phyloP scores from a whole-genome alignment of 1,284 basidiomycete species.

The Rhodotorula sp. region DNA sequence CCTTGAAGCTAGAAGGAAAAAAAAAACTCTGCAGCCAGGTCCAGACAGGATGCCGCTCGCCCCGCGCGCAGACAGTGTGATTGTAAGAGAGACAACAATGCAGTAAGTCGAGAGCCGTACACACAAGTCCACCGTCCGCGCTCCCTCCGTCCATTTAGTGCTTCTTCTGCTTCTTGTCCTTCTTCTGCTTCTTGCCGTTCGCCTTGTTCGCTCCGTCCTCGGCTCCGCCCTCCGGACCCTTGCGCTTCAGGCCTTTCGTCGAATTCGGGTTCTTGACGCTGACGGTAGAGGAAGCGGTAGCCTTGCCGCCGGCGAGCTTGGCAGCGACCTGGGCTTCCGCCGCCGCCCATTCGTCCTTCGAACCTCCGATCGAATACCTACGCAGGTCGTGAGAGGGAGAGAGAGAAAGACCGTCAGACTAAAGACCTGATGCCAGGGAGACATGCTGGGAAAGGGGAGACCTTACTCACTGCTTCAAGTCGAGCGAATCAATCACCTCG shows the following conservation, averaged over 20 bases:
- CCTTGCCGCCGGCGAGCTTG: constrained; percentile 48
- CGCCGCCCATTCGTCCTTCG: constrained; percentile 60
- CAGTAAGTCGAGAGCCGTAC: not conserved
- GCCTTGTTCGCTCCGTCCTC: constrained; percentile 48
- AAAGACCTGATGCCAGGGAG: not conserved
- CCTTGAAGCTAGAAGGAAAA: no score
- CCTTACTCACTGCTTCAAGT: constrained; percentile 72
- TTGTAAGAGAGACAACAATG: not conserved
- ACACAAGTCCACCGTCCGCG: not conserved
- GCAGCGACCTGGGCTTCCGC: constrained; percentile 69
- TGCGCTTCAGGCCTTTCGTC: constrained; percentile 61
- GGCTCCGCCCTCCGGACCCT: constrained; percentile 52
- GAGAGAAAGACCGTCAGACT: not conserved
- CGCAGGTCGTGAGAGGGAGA: not conserved
- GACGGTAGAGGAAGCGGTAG: constrained; percentile 64
- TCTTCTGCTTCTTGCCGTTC: constrained; percentile 42
- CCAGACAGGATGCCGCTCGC: no score
- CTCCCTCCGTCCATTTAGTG: not conserved
- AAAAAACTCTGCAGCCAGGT: no score
- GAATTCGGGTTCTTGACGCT: constrained; percentile 63
- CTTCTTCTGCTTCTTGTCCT: constrained; percentile 42
- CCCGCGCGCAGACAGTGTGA: no score
- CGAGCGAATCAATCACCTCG: constrained; percentile 78
- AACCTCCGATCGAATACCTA: constrained; percentile 69
- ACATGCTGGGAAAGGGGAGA: constrained; percentile 2